Base-by-base conservation (phyloP, 768 basidiomycete species). In the Trichaptum fuscoviolaceum region DNA sequence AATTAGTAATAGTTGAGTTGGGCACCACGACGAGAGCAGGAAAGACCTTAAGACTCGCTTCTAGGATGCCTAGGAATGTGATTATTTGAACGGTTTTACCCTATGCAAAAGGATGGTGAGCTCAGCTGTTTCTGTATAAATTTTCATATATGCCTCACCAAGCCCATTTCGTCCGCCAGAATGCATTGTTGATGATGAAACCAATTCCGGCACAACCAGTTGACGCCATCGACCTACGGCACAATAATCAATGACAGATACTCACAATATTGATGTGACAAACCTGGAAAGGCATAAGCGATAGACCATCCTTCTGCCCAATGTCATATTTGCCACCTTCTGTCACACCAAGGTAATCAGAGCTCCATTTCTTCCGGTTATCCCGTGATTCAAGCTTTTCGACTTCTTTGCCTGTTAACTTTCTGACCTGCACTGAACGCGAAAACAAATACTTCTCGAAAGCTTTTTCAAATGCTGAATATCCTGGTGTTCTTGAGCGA, bases 91-190 rank as follows among this genome's bases (percentile, higher is more conserved):
- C 92, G 0, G 96, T 99, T 81, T 93, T 95, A 0, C 93, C 92
- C 89, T 94, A 68, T 24, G 52, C 67, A 60, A 63, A 69, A 2
- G 61, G 36, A 64, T 65, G 64, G 35, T 20, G 24, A 23, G 27
- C 62, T 10, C 57, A 63, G 58, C 9, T 52, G n/a, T 58, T n/a
- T 18, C 24, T 26, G 27, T 17, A 17, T 17, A 17, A 3, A 10
- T 35, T 66, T 25, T 61, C 52, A 57, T 25, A 30, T 30, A 2
- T 27, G 9, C 73, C 81, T 63, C 75, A 93, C 94, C 74, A 95
- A 77, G 67, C 95, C 95, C 97, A 99, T 99, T 76, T 99, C 97
- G 74, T 99, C 97, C 2, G 97, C 96, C 24, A 99, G 84, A 69
- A 96, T 96, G 68, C 90, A 93, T 58, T 87, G 86, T 68, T 93